Percentiles rank a stretch among this genome's conserved stretches.
Evolutionary conservation across 805 yeast species (phyloP).

Genomic region (Saturnispora diversa): DNA sequence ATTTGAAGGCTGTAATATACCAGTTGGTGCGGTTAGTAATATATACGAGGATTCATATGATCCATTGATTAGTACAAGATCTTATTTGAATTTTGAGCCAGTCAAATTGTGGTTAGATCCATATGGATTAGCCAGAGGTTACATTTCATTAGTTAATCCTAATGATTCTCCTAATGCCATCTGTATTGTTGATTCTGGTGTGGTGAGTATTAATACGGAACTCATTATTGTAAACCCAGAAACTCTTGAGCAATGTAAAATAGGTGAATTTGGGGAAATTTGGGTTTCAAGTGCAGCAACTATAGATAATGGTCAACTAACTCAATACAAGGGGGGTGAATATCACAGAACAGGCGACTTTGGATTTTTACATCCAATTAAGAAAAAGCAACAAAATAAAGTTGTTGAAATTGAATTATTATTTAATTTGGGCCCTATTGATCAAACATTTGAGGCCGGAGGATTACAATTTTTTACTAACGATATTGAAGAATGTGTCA

Average conservation of each 20-base stretch:
- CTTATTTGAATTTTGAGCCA: conserved; percentile 83
- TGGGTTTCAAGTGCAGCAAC: conserved; percentile 94
- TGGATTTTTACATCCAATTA: conserved; percentile 80
- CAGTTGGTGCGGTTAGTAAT: conserved; percentile 62
- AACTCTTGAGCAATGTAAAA: conserved; percentile 64
- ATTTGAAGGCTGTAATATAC: conserved; percentile 57
- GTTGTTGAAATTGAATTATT: conserved; percentile 58
- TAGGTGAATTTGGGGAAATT: conserved; percentile 93
- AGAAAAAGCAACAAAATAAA: conserved; percentile 26
- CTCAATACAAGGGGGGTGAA: conserved; percentile 44
- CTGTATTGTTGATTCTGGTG: conserved; percentile 86
- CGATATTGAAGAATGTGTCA: conserved; percentile 70
- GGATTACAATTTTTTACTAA: conserved; percentile 87
- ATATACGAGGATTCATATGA: conserved; percentile 74
- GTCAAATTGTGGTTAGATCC: conserved; percentile 84
- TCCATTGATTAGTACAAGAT: conserved; percentile 76
- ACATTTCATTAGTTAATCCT: conserved; percentile 70
- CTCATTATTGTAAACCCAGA: conserved; percentile 94
- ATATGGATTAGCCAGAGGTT: conserved; percentile 82
- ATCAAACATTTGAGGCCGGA: conserved; percentile 81
- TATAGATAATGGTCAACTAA: conserved; percentile 33
- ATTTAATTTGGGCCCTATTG: conserved; percentile 75
- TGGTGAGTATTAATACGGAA: conserved; percentile 91
- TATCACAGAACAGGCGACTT: conserved; percentile 89
- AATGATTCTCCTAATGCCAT: conserved; percentile 60